Evolutionary conservation across 2,329 filamentous ascomycete species (phyloP).

Genomic region (Capronia coronata): DNA sequence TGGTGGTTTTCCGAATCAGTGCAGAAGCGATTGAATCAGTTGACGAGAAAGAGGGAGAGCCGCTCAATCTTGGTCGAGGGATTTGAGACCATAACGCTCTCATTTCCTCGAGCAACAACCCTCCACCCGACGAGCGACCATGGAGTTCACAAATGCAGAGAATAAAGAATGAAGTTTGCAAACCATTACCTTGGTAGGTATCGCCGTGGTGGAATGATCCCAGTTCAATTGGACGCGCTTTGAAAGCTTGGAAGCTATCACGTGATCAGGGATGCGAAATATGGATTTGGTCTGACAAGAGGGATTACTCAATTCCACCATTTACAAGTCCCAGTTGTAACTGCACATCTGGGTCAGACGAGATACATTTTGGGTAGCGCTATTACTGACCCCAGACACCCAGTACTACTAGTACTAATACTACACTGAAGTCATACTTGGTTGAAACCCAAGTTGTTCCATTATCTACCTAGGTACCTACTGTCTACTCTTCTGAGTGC

Average conservation of each 20-base stretch:
- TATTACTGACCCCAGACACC: no score
- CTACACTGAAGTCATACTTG: no score
- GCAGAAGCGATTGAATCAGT: slow-evolving; percentile 7
- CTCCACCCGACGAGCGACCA: slow-evolving; percentile 1
- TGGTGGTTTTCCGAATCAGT: slow-evolving; percentile 20
- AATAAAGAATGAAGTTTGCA: neutral
- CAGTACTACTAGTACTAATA: no score
- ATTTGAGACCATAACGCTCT: slow-evolving; percentile 24
- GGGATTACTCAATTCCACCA: no score
- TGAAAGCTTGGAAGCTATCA: slow-evolving; percentile 3
- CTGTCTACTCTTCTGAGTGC: no score
- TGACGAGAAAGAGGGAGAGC: slow-evolving; percentile 8
- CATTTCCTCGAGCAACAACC: slow-evolving; percentile 17
- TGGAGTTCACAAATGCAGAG: neutral
- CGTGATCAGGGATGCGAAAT: neutral
- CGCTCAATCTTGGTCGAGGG: slow-evolving; percentile 19
- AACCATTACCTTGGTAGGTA: no score
- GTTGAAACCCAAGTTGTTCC: no score
- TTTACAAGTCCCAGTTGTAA: slow-evolving; percentile 4
- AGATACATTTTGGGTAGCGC: neutral
- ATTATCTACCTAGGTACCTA: no score
- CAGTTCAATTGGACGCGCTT: neutral
- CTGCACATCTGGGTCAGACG: neutral
- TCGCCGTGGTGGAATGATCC: neutral
- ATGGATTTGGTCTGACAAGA: no score